These are phyloP conservation scores for Claviceps purpurea DNA, from an alignment of 2,329 filamentous ascomycete species.

Conservation along the genomic window DNA sequence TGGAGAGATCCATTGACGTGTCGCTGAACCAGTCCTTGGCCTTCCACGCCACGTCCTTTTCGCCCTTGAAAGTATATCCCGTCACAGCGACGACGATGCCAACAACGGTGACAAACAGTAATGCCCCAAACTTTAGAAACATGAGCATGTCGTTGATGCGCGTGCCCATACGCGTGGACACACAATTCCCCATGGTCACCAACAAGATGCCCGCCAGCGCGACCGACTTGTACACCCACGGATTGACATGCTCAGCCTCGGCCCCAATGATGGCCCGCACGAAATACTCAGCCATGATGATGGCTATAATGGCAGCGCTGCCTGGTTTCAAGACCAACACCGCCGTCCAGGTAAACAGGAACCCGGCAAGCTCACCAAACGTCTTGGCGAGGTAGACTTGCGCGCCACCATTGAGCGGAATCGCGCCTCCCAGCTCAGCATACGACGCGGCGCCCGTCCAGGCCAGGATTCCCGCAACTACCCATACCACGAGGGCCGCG, in stretches of 20 bases:
- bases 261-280: conserved; percentile 75
- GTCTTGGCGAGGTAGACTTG: conserved; percentile 95
- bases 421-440: conserved; percentile 88
- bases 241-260: conserved; percentile 66
- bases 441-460: conserved; percentile 96
- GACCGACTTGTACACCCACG: conserved; percentile 84
- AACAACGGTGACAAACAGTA: conserved; percentile 73
- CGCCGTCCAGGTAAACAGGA: conserved; percentile 93
- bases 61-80: conserved; percentile 63
- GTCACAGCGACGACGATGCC: conserved; percentile 84
- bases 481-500: conserved; percentile 82
- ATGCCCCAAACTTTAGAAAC: conserved; percentile 89
- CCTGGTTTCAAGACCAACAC: conserved; percentile 91
- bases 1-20: conserved; percentile 65
- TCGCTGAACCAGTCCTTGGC: conserved; percentile 76
- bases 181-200: conserved; percentile 77
- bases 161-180: conserved; percentile 81
- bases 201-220: conserved; percentile 61
- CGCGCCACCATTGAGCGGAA: conserved; percentile 85
- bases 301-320: conserved; percentile 83
- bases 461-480: conserved; percentile 76
- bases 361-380: conserved; percentile 84
- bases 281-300: conserved; percentile 98
- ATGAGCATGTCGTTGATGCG: conserved; percentile 85
- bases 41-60: conserved; percentile 77